Evolutionary conservation across 2,329 filamentous ascomycete species (phyloP).

Genomic region (Fusarium sp.): DNA sequence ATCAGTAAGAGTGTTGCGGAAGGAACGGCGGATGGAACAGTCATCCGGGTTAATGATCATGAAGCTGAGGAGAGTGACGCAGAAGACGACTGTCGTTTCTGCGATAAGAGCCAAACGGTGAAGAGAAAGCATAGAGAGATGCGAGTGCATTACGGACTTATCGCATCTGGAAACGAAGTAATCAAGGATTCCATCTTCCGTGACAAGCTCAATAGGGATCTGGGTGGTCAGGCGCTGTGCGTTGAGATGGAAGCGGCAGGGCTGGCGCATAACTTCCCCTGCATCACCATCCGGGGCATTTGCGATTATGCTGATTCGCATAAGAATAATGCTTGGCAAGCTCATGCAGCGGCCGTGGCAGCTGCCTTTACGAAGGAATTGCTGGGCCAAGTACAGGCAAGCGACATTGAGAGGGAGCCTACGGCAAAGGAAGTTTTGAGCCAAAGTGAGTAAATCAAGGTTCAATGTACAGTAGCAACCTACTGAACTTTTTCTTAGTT

Average conservation of each 20-base stretch:
- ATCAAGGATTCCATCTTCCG: background rate
- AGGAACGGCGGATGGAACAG: rapidly evolving
- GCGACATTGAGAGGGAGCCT: background rate
- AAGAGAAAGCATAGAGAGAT: background rate
- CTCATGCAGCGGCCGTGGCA: background rate
- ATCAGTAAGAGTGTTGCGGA: rapidly evolving
- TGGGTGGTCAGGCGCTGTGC: background rate
- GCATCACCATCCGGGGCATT: background rate
- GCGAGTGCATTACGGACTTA: background rate
- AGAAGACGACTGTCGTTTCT: background rate
- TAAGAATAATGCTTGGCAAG: background rate
- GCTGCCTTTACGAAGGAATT: background rate
- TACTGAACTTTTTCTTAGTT: rapidly evolving
- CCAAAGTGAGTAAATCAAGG: background rate
- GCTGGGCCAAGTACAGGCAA: background rate
- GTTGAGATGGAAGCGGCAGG: background rate
- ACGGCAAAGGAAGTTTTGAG: rapidly evolving
- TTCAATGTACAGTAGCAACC: rapidly evolving
- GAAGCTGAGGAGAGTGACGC: background rate
- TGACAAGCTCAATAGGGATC: background rate
- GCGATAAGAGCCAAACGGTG: rapidly evolving
- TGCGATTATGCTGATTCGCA: background rate
- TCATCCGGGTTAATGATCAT: background rate
- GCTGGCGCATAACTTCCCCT: background rate
- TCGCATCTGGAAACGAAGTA: background rate